A percentile compares a stretch with the other conserved stretches of the same genome.
Evolutionary conservation across 2,329 filamentous ascomycete species (phyloP).

Genomic region (Fusarium redolens): DNA sequence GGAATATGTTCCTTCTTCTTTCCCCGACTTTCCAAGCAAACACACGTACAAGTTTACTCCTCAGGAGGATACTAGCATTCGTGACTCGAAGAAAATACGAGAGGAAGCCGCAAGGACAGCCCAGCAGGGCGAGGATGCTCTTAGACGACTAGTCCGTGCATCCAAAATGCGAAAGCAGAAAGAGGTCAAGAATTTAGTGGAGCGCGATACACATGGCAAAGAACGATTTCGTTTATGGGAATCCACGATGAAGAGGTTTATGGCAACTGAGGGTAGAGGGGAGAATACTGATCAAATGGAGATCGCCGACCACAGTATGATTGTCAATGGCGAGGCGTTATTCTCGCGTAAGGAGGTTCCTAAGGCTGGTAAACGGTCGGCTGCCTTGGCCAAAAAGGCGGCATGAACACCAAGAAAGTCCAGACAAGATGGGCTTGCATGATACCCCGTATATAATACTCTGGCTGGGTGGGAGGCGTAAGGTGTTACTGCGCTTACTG

Average conservation of each 20-base stretch:
- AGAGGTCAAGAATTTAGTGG: conserved; percentile 68
- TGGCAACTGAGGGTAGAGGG: conserved; percentile 50
- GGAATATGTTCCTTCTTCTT: conserved; percentile 66
- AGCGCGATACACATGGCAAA: conserved; percentile 63
- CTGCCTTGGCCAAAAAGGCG: conserved; percentile 41
- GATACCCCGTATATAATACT: conserved; percentile 30
- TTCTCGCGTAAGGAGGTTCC: conserved; percentile 66
- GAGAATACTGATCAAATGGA: conserved; percentile 57
- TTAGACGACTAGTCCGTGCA: conserved; percentile 68
- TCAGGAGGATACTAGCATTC: conserved; percentile 58
- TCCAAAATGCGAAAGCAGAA: conserved; percentile 74
- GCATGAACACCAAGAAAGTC: conserved; percentile 12
- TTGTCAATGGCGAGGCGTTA: conserved; percentile 68
- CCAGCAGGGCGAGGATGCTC: conserved; percentile 71
- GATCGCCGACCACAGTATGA: conserved; percentile 72
- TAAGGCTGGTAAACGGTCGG: conserved; percentile 57
- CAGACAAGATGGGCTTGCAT: conserved; percentile 8
- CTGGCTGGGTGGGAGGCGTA: conserved; percentile 23
- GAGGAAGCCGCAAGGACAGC: conserved; percentile 70
- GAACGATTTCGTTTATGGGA: conserved; percentile 71
- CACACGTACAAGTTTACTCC: conserved; percentile 73
- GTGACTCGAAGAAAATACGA: conserved; percentile 68
- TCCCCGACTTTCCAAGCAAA: conserved; percentile 72
- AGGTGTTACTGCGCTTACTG: conserved; percentile 24
- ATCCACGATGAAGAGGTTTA: conserved; percentile 67